These are phyloP conservation scores for Colletotrichum echinochloae DNA, from an alignment of 2,329 filamentous ascomycete species.

Conservation along the genomic window DNA sequence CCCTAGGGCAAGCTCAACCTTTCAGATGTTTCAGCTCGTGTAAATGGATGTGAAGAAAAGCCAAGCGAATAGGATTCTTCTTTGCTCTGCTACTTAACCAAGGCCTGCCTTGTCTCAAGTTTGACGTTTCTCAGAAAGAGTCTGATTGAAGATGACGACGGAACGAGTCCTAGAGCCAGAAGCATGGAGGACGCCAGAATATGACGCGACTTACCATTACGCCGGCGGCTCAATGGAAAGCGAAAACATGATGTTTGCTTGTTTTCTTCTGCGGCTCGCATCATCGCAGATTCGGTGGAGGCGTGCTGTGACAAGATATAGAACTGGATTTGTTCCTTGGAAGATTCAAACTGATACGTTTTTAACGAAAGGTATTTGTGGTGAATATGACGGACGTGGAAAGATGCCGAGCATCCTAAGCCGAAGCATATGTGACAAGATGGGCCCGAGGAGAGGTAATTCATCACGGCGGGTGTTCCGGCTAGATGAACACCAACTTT, in stretches of 20 bases:
- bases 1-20: not conserved
- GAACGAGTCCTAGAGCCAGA: not conserved
- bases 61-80: rapidly evolving
- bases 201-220: rapidly evolving
- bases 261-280: no score
- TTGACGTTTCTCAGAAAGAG: not conserved
- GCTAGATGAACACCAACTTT: no score
- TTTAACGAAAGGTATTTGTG: no score
- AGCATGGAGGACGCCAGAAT: not conserved
- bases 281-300: not conserved
- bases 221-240: no score
- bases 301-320: not conserved
- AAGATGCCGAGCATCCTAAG: no score
- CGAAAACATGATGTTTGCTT: not conserved
- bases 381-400: no score
- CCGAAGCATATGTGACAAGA: no score
- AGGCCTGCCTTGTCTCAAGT: not conserved
- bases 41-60: not conserved
- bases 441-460: no score
- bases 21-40: not conserved
- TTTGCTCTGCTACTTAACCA: not conserved
- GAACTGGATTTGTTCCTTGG: rapidly evolving
- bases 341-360: not conserved
- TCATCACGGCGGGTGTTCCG: no score
- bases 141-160: not conserved